Base-by-base conservation (phyloP, 257 asterid genomes). In the Thymus mandschuricus region DNA sequence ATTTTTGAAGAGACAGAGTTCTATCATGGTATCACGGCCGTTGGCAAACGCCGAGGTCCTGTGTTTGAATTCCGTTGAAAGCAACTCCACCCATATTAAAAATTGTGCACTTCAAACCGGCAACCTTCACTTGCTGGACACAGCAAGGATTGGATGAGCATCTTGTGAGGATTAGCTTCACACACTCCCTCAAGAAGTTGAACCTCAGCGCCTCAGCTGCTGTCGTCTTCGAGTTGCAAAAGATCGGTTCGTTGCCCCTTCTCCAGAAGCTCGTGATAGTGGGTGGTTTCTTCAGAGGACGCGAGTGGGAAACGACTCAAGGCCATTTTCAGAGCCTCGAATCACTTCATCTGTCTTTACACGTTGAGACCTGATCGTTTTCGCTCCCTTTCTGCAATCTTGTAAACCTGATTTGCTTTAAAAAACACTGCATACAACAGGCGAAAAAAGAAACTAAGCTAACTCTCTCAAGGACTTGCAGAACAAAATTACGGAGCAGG, bases 401-500 rank as follows among this genome's bases (percentile, higher is more conserved):
- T 2, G 50, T 45, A 6, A 10, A 45, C 50, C 40, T 35, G 40
- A 35, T 35, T 35, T 4, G 40, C 3, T 35, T 35, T 35, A 69
- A 60, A 49, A 58, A 8, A 51, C 48, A 60, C 56, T 12, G 28
- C 13, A 46, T 27, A 33, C 61, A 76, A 40, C 61, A 21, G 21
- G 0, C 21, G 21, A 21, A 64, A 50, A 61, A 62, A 43, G 29
- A 31, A 8, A 61, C 76, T 66, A 58, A 43, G n/a, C 65, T 66
- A 60, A 51, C 12, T 44, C 5, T 55, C 43, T 59, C 27, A 27
- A 30, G 43, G 12, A 61, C 72, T 35, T 30, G 3, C 41, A 75
- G 59, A 58, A 28, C 56, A 64, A 45, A 43, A 44, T 27, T 15
- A 74, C 72, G 46, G 54, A 63, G 30, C 66, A 75, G 68, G 46